phyloP scores from a whole-genome alignment of 805 yeast genomes.

The Metschnikowia lachancei region DNA sequence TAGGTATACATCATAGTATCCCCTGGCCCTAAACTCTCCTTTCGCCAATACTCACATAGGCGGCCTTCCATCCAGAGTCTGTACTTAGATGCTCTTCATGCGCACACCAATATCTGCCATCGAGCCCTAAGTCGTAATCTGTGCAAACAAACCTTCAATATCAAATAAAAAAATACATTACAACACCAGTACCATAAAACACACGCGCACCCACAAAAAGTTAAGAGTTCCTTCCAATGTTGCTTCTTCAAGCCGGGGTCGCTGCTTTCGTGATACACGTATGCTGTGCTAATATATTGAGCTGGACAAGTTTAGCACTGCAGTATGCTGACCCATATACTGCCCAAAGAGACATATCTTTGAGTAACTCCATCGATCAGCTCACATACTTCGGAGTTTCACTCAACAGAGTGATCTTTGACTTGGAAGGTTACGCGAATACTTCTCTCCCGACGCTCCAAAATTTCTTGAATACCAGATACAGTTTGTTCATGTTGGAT shows the following conservation, averaged over 20 bases:
- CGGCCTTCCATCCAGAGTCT: neutral
- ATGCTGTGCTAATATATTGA: slow-evolving; percentile 1
- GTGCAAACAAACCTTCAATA: neutral
- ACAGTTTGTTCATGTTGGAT: slow-evolving; percentile 33
- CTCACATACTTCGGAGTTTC: slow-evolving; percentile 33
- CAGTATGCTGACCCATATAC: slow-evolving; percentile 23
- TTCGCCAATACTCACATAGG: too few species aligned
- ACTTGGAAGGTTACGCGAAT: slow-evolving; percentile 27
- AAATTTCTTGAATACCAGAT: slow-evolving; percentile 16
- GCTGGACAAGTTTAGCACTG: slow-evolving; percentile 9
- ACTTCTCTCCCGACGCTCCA: slow-evolving; percentile 8
- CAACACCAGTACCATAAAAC: neutral
- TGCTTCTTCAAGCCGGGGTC: slow-evolving; percentile 1
- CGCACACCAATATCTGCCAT: neutral
- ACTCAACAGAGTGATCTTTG: slow-evolving; percentile 29
- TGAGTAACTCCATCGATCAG: slow-evolving; percentile 34
- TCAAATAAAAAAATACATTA: neutral
- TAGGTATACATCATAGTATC: too few species aligned
- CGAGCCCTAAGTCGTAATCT: neutral
- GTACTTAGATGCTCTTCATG: neutral
- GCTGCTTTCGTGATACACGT: neutral
- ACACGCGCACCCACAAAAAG: neutral
- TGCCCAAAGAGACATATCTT: slow-evolving; percentile 37
- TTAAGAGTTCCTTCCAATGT: neutral
- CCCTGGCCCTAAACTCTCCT: too few species aligned